Percentiles rank a stretch among this genome's conserved stretches.
Evolutionary conservation across 2,329 filamentous ascomycete species (phyloP).

Genomic region (Penicillium sclerotigenum): DNA sequence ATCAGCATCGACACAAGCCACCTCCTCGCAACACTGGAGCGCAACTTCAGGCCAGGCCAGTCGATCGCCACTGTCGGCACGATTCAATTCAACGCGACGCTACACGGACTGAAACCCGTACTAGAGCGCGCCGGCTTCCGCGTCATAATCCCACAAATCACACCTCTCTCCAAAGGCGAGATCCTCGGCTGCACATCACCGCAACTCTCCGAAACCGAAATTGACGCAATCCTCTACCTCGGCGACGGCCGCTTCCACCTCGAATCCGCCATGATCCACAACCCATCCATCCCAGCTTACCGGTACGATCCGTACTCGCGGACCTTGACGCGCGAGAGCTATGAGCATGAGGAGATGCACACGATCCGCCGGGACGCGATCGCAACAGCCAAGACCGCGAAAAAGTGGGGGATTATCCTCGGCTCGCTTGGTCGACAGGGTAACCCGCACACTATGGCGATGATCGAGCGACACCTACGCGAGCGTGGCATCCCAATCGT

Average conservation of each 20-base stretch:
- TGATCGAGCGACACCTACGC: constrained; percentile 76
- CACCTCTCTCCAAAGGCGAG: constrained; percentile 88
- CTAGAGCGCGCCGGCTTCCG: constrained; percentile 82
- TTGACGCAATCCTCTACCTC: constrained; percentile 81
- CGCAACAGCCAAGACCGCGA: constrained; percentile 67
- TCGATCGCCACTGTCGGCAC: constrained; percentile 92
- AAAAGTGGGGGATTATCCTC: constrained; percentile 92
- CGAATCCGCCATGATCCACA: constrained; percentile 98
- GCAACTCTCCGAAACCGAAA: constrained; percentile 55
- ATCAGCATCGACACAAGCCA: constrained; percentile 93
- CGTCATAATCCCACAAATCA: constrained; percentile 85
- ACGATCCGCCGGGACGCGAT: constrained; percentile 75
- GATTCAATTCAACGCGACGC: constrained; percentile 97
- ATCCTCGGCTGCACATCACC: constrained; percentile 97
- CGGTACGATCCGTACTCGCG: constrained; percentile 95
- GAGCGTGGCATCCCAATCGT: constrained; percentile 74
- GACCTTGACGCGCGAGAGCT: constrained; percentile 84
- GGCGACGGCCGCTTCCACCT: constrained; percentile 94
- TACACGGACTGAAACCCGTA: constrained; percentile 75
- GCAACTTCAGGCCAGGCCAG: constrained; percentile 82
- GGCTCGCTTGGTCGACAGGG: constrained; percentile 90
- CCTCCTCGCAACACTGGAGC: constrained; percentile 77
- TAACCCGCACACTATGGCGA: constrained; percentile 84
- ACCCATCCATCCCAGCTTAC: constrained; percentile 85
- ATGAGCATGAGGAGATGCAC: constrained; percentile 90